Conservation (phyloP, 225 moss, liverwort and hornwort genomes). For the Takakia lepidozioides region DNA sequence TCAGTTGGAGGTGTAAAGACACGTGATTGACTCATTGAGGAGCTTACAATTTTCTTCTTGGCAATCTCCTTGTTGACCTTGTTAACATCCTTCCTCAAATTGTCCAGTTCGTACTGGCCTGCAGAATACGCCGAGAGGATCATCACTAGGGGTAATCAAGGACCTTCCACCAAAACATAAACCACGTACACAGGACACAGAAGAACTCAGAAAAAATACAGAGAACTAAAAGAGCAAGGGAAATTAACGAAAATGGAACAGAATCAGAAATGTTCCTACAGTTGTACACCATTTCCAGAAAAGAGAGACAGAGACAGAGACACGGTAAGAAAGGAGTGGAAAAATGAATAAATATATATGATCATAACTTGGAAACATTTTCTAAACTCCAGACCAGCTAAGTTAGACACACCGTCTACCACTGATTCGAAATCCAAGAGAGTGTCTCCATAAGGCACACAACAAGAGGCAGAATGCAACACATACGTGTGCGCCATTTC, state of each 20-base stretch:
- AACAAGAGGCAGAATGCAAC: neutral
- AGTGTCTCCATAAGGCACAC: too few relatives aligned
- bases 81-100: constrained; percentile 50
- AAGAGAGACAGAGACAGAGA: neutral
- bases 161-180: too few relatives aligned
- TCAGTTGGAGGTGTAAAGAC: too few relatives aligned
- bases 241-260: neutral
- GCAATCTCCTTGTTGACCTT: constrained; percentile 57
- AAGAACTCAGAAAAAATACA: neutral
- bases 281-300: too few relatives aligned
- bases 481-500: constrained; percentile 52
- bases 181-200: neutral
- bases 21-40: neutral
- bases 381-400: too few relatives aligned
- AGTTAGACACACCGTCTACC: too few relatives aligned
- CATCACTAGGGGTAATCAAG: too few relatives aligned
- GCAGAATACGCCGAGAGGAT: too few relatives aligned
- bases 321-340: neutral
- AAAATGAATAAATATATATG: neutral
- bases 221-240: neutral
- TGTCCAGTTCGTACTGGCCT: constrained; percentile 45
- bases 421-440: too few relatives aligned
- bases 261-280: too few relatives aligned
- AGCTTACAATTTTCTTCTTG: constrained; percentile 42
- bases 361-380: too few relatives aligned